Base-by-base conservation (phyloP, 495 filamentous ascomycete species). In the Penicillium verhagenii region DNA sequence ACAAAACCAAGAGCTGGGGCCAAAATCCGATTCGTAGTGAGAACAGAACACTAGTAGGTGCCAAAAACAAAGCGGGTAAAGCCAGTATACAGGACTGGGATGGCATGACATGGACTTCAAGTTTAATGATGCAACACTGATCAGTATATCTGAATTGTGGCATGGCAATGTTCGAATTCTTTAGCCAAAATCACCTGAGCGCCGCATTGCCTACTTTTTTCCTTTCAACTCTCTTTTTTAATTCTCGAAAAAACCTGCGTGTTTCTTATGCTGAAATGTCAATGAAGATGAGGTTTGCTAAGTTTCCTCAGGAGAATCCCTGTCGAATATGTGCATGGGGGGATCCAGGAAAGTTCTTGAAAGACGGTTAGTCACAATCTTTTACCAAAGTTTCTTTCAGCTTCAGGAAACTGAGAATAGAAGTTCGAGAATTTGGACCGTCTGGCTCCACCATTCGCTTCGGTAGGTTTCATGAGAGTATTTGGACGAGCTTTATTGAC, bases 121-220 rank as follows among this genome's bases (percentile, higher is more conserved):
- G 19, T 20, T 37, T 49, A 24, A 47, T 47, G 44, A 47, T 29
- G 24, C 26, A 47, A 47, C 44, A n/a, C 44, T 47, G 44, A 47
- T 47, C 6, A n/a, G 44, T 29, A 47, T 29, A 47, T 4, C 8
- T 29, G 24, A 29, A 6, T 2, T 6, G 1, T 23, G 44, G 26
- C 44, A 47, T 47, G 14, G 24, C 9, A 26, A 47, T 47, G 7
- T 26, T 29, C 19, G 44, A 7, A 47, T 26, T n/a, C 9, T 47
- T 29, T 13, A 26, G 44, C 24, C 44, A 16, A 24, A 26, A 47
- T 47, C 23, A 2, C 6, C 6, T 28, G 11, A 8, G 14, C 35
- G 35, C 35, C 14, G 6, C 35, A n/a, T 38, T n/a, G 35, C 6
- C 6, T n/a, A 38, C 14, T 38, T 38, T n/a, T 38, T 38, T 38